Conservation (phyloP, 2,329 filamentous ascomycete species). For the Fusarium albosuccineum region DNA sequence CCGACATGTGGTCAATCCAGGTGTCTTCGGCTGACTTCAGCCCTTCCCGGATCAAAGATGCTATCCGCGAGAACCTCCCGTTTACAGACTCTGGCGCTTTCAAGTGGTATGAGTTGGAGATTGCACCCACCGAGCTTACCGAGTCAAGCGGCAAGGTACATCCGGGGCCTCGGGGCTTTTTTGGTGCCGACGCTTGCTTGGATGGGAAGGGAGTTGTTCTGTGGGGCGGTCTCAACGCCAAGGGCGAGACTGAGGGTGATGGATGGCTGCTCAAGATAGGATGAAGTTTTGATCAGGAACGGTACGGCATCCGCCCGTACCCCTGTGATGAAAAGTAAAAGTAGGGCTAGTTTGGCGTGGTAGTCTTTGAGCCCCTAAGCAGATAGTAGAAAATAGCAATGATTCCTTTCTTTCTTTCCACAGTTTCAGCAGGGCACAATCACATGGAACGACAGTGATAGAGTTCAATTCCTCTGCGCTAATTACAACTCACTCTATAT, state of each 20-base stretch:
- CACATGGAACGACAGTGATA: no score
- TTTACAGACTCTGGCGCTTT: slow-evolving; percentile 31
- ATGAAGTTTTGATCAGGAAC: not conserved
- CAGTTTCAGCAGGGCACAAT: no score
- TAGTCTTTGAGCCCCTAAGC: no score
- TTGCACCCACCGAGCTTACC: slow-evolving; percentile 33
- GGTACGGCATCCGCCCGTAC: no score
- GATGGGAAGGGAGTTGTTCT: slow-evolving; percentile 29
- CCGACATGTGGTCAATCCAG: slow-evolving; percentile 40
- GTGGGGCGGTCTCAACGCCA: slow-evolving; percentile 41
- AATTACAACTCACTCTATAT: no score
- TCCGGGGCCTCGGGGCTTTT: slow-evolving; percentile 36
- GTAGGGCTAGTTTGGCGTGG: no score
- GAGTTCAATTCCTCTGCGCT: no score
- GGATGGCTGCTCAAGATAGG: slow-evolving; percentile 38
- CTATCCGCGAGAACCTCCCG: slow-evolving; percentile 24
- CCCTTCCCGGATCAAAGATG: slow-evolving; percentile 30
- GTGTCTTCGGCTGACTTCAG: slow-evolving; percentile 24
- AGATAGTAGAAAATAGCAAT: no score
- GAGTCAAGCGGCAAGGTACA: slow-evolving; percentile 37
- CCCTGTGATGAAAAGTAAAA: not conserved
- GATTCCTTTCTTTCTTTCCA: no score
- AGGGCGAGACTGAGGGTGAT: slow-evolving; percentile 39
- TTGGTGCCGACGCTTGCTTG: slow-evolving; percentile 33
- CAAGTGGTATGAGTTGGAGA: slow-evolving; percentile 39